Evolutionary conservation across 495 filamentous ascomycete genomes (phyloP), one percentile per base, ranked within the genome.

Genomic region (Podospora bellae-mahoneyi): DNA sequence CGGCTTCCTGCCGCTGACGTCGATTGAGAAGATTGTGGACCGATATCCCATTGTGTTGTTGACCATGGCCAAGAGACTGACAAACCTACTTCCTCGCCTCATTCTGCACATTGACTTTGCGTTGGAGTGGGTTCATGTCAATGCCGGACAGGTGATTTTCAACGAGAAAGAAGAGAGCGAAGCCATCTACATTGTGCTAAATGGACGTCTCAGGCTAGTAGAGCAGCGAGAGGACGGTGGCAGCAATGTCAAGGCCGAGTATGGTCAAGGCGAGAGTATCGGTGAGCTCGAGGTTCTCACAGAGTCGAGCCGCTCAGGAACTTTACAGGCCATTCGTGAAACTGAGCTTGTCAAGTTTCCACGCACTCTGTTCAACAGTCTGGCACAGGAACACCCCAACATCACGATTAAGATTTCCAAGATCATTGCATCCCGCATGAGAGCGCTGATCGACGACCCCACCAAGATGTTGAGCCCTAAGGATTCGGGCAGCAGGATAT

Each of bases 371-470:
- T 99, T 99, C 84, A 99, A 99, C 79, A 98, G 94, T 75, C 85
- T 99, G 5, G 95, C 96, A 0, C 89, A 94, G 73, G 96, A 98
- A 76, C 96, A 99, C 75, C 94, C 96, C 6, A 96, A 93, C 19
- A 97, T 99, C 75, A 98, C 95, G 0, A 98, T 99, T 69, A 96
- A 97, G 78, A 96, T 99, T 15, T 98, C 96, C 3, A 99, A 97
- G 78, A 93, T 99, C 68, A 97, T 99, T 74, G 95, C 95, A 0
- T 92, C 94, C 54, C 87, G 96, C 10, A 99, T 98, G 95, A 85
- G 94, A 66, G 86, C 92, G 30, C 73, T 97, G 69, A 86, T 97
- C 5, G 93, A 98, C 69, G 90, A 92, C 90, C 72, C 88, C 81
- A 72, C 83, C 75, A 54, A 60, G 4, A 65, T 84, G 73, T 69